Percentiles rank a stretch among this genome's conserved stretches.
Conservation (phyloP, 441 rosid genomes). For the Brassica hybrid region DNA sequence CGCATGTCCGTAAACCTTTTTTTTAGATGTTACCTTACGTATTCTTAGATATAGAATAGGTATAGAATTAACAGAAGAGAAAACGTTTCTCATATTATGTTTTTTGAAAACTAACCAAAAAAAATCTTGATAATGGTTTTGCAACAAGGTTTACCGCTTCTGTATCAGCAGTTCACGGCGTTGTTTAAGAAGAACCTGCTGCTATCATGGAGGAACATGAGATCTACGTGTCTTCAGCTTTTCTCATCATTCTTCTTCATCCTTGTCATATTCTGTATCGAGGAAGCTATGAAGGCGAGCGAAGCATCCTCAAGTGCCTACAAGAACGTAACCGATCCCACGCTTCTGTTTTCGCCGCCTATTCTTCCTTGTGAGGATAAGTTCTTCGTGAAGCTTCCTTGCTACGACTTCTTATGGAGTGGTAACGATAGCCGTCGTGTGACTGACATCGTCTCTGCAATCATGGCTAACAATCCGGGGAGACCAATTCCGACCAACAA, state of each 20-base stretch:
- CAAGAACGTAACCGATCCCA: conserved; percentile 58
- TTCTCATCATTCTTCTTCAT: conserved; percentile 89
- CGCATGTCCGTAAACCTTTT: not conserved
- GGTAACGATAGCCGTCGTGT: conserved; percentile 63
- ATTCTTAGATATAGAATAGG: not conserved
- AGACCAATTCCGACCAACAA: conserved; percentile 62
- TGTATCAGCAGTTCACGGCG: conserved; percentile 67
- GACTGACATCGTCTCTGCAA: conserved; percentile 49
- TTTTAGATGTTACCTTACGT: not conserved
- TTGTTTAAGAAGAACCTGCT: conserved; percentile 72
- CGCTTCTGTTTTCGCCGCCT: conserved; percentile 49
- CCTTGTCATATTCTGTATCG: conserved; percentile 70
- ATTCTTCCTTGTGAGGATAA: conserved; percentile 86
- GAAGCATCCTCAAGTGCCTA: conserved; percentile 44
- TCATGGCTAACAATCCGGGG: conserved; percentile 77
- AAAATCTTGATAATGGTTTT: conserved; percentile 3
- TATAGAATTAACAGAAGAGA: not conserved
- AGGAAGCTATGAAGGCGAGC: conserved; percentile 52
- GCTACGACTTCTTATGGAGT: conserved; percentile 92
- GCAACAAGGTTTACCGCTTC: conserved; percentile 51
- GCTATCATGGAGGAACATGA: conserved; percentile 88
- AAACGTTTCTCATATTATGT: not conserved
- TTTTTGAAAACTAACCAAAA: not conserved
- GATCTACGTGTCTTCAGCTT: conserved; percentile 74
- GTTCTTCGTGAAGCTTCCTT: conserved; percentile 59